A percentile compares a stretch with the other conserved stretches of the same genome.
These are phyloP conservation scores for Nemania serpens DNA, from an alignment of 2,329 filamentous ascomycete genomes.

Conservation along the genomic window DNA sequence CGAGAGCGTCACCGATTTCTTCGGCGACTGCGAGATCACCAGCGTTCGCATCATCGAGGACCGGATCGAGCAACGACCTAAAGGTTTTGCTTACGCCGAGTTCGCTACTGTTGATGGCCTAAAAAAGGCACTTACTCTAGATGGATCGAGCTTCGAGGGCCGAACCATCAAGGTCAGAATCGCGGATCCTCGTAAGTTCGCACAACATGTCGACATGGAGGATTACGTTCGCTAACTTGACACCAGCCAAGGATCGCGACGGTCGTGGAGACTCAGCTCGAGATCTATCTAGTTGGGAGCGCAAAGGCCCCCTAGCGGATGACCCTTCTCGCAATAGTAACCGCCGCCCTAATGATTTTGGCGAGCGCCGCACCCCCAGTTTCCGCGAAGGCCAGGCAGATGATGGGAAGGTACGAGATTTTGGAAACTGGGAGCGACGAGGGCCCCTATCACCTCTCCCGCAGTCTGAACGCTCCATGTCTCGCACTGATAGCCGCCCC, in stretches of 20 bases:
- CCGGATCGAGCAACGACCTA: slow-evolving; percentile 88
- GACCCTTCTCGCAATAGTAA: slow-evolving; percentile 53
- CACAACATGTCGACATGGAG: slow-evolving; percentile 6
- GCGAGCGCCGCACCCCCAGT: slow-evolving; percentile 65
- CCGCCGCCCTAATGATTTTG: slow-evolving; percentile 55
- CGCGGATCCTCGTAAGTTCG: slow-evolving; percentile 89
- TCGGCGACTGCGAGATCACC: slow-evolving; percentile 80
- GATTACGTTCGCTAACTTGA: slow-evolving; percentile 43
- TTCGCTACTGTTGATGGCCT: slow-evolving; percentile 86
- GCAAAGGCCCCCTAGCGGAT: slow-evolving; percentile 86
- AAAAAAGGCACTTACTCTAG: slow-evolving; percentile 85
- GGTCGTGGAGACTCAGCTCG: slow-evolving; percentile 67
- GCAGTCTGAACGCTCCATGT: slow-evolving; percentile 55
- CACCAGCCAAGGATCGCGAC: slow-evolving; percentile 79
- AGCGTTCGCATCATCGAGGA: slow-evolving; percentile 97
- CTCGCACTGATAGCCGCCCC: slow-evolving; percentile 60
- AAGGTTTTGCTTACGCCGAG: slow-evolving; percentile 98
- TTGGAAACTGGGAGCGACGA: slow-evolving; percentile 92
- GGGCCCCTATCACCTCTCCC: slow-evolving; percentile 80
- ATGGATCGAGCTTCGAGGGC: slow-evolving; percentile 82
- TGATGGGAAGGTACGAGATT: slow-evolving; percentile 79
- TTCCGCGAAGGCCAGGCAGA: slow-evolving; percentile 71
- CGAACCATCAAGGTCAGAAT: slow-evolving; percentile 92
- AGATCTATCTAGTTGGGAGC: slow-evolving; percentile 88
- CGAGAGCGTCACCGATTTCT: slow-evolving; percentile 83